phyloP scores from a whole-genome alignment of 805 yeast species.

The Saturnispora mendoncae region DNA sequence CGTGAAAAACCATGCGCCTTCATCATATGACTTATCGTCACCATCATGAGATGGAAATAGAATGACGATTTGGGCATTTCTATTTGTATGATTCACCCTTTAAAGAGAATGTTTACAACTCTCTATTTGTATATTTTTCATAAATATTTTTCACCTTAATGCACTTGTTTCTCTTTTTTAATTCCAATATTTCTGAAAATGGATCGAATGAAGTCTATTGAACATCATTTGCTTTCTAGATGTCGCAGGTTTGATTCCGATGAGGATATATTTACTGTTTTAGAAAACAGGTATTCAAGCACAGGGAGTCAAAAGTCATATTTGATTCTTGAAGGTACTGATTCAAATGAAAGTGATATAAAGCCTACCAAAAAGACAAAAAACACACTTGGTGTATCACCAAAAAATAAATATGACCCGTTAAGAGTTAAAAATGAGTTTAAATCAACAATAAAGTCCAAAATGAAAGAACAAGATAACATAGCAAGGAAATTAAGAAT shows the following conservation, averaged over 20 bases:
- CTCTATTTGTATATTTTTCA: no score
- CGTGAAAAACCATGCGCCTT: slow-evolving; percentile 80
- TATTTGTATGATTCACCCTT: neutral
- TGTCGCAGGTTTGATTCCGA: slow-evolving; percentile 31
- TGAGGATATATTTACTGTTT: slow-evolving; percentile 31
- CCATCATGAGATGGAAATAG: slow-evolving; percentile 25
- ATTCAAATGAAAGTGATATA: slow-evolving; percentile 18
- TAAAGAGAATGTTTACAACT: neutral
- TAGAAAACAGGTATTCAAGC: slow-evolving; percentile 38
- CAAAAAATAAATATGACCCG: slow-evolving; percentile 18
- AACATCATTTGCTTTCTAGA: slow-evolving; percentile 37
- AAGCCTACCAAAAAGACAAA: slow-evolving; percentile 15
- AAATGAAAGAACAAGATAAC: slow-evolving; percentile 33
- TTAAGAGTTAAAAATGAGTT: slow-evolving; percentile 33
- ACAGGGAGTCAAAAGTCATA: slow-evolving; percentile 40
- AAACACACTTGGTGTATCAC: neutral
- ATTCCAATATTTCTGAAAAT: slow-evolving; percentile 18
- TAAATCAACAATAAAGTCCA: slow-evolving; percentile 32
- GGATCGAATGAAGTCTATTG: slow-evolving; percentile 38
- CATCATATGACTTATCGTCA: slow-evolving; percentile 43
- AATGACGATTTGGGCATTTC: slow-evolving; percentile 24
- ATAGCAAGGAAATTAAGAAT: slow-evolving; percentile 31
- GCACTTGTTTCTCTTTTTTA: neutral
- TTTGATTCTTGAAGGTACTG: slow-evolving; percentile 34
- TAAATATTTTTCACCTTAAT: neutral